Conservation (phyloP, 1,284 basidiomycete species). For the Inonotus hispidus region DNA sequence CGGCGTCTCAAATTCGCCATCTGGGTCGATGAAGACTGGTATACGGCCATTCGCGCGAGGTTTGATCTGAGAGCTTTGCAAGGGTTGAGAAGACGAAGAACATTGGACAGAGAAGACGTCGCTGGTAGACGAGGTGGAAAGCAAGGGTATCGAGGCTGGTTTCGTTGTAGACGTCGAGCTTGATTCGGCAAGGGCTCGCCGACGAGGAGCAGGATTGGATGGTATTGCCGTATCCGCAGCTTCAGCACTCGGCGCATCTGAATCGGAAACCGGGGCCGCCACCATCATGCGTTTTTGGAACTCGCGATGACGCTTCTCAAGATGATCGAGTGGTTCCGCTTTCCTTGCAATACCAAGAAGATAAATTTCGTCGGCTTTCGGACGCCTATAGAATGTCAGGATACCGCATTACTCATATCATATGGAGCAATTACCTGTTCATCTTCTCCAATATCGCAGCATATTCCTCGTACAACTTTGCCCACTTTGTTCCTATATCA, state of each 20-base stretch:
- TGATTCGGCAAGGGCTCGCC: slow-evolving; percentile 18
- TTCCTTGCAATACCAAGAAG: slow-evolving; percentile 79
- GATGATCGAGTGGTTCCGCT: slow-evolving; percentile 69
- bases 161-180: slow-evolving; percentile 23
- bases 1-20: slow-evolving; percentile 39
- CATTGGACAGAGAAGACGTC: slow-evolving; percentile 11
- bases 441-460: slow-evolving; percentile 76
- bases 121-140: slow-evolving; percentile 25
- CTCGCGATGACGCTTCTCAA: slow-evolving; percentile 70
- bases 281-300: slow-evolving; percentile 81
- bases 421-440: slow-evolving; percentile 45
- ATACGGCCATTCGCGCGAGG: slow-evolving; percentile 50
- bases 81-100: slow-evolving; percentile 13
- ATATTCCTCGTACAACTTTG: slow-evolving; percentile 88
- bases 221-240: slow-evolving; percentile 27
- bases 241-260: slow-evolving; percentile 25
- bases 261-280: slow-evolving; percentile 32
- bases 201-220: slow-evolving; percentile 14
- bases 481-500: slow-evolving; percentile 81
- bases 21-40: slow-evolving; percentile 66
- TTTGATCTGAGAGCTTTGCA: slow-evolving; percentile 15
- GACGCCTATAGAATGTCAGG: slow-evolving; percentile 45
- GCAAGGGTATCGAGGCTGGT: slow-evolving; percentile 25
- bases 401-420: background rate
- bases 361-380: slow-evolving; percentile 86